Percentiles rank a stretch among this genome's conserved stretches.
Conservation (phyloP, 2,329 filamentous ascomycete genomes). For the Graphilbum sp. region DNA sequence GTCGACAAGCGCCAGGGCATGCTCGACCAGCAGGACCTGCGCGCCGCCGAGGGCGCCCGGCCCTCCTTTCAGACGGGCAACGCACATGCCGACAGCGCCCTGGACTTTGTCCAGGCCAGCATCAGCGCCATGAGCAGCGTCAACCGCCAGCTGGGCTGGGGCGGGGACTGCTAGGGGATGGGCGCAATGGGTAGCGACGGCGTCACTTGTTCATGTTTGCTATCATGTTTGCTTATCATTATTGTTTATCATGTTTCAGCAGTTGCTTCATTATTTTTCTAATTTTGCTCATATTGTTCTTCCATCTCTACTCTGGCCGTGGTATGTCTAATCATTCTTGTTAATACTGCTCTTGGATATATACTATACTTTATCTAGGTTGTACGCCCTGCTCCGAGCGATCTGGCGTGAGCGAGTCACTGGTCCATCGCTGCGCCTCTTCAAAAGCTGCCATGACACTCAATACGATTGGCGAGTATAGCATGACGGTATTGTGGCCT, state of each 20-base stretch:
- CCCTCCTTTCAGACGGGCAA: slow-evolving; percentile 20
- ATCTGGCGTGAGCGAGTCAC: too few species aligned
- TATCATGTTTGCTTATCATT: too few species aligned
- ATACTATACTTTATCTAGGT: too few species aligned
- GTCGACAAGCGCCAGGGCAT: slow-evolving; percentile 37
- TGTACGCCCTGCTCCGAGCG: too few species aligned
- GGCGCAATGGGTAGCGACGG: too few species aligned
- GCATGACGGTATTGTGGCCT: slow-evolving; percentile 58
- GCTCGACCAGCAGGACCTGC: slow-evolving; percentile 40
- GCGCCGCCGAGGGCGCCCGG: slow-evolving; percentile 22
- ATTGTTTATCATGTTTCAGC: too few species aligned
- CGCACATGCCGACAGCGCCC: slow-evolving; percentile 20
- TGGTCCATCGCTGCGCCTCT: slow-evolving; percentile 1
- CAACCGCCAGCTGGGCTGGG: slow-evolving; percentile 38
- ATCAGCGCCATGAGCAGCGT: slow-evolving; percentile 34
- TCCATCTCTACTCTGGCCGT: too few species aligned
- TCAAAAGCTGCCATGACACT: slow-evolving; percentile 52
- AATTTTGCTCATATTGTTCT: too few species aligned
- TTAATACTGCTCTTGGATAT: too few species aligned
- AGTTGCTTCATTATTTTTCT: not conserved
- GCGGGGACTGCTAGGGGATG: slow-evolving; percentile 13
- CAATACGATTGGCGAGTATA: slow-evolving; percentile 44
- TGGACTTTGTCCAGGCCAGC: slow-evolving; percentile 29
- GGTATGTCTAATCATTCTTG: too few species aligned
- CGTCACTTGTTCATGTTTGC: too few species aligned